A percentile compares a stretch with the other conserved stretches of the same genome.
Conservation (phyloP, 495 filamentous ascomycete species). For the Staphylotrichum longicolle region DNA sequence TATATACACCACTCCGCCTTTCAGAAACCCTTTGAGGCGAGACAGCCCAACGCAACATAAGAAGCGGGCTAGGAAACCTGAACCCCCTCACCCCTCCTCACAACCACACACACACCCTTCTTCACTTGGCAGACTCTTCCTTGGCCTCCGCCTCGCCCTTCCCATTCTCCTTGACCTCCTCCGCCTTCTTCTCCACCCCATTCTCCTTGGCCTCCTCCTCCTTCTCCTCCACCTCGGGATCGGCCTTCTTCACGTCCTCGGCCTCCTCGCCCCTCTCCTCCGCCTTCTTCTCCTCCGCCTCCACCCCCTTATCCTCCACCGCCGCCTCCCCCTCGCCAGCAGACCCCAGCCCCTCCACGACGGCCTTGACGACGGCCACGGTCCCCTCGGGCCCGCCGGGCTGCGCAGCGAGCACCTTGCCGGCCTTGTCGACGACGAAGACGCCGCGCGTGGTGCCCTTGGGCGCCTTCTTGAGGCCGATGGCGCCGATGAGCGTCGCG, state of each 20-base stretch:
- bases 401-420: conserved; percentile 62
- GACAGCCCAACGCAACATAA: not conserved
- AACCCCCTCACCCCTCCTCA: too few relatives aligned
- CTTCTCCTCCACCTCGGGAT: not conserved
- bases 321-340: conserved; percentile 14
- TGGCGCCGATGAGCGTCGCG: conserved; percentile 67
- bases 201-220: conserved; percentile 7
- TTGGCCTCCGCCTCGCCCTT: not conserved
- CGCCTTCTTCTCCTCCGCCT: conserved; percentile 28
- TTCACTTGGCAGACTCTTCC: not conserved
- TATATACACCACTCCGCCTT: conserved; percentile 1
- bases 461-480: conserved; percentile 72
- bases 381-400: conserved; percentile 60
- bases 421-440: conserved; percentile 77
- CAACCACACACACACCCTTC: too few relatives aligned
- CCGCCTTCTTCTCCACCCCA: conserved; percentile 1
- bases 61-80: too few relatives aligned
- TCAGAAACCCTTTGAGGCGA: not conserved
- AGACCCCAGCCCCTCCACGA: conserved; percentile 40
- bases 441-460: conserved; percentile 81
- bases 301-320: conserved; percentile 24
- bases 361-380: conserved; percentile 54
- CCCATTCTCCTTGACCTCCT: not conserved
- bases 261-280: conserved; percentile 11
- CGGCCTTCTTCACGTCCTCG: not conserved